A percentile compares a stretch with the other conserved stretches of the same genome.
These are phyloP conservation scores for Tuber aestivum DNA, from an alignment of 495 filamentous ascomycete species.

Conservation along the genomic window DNA sequence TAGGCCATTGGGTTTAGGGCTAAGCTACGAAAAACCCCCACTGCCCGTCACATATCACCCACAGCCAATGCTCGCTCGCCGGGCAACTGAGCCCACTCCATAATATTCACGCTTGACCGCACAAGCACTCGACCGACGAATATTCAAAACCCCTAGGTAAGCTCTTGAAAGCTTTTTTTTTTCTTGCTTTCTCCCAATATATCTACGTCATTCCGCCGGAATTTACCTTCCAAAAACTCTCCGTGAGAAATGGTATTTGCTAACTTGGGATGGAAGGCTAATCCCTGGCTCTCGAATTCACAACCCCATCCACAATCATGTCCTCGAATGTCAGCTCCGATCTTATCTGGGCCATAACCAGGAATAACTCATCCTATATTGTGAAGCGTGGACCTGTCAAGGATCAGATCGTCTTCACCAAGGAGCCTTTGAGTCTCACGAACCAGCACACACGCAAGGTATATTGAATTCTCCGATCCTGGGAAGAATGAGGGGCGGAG, in stretches of 20 bases:
- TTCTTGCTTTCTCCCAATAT: neutral
- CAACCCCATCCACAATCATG: constrained; percentile 10
- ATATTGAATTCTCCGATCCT: constrained; percentile 32
- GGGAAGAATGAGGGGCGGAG: neutral
- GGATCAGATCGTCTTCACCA: constrained; percentile 80
- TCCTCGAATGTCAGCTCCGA: constrained; percentile 37
- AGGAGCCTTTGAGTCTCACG: constrained; percentile 80
- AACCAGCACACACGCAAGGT: constrained; percentile 93
- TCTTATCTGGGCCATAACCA: constrained; percentile 37
- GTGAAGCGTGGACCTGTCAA: constrained; percentile 69
- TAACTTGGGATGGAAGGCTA: constrained; percentile 10
- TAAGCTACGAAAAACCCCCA: constrained; percentile 15
- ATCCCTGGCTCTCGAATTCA: neutral
- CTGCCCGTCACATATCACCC: constrained; percentile 29
- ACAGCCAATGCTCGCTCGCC: constrained; percentile 23
- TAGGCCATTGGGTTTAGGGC: constrained; percentile 14
- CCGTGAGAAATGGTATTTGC: neutral
- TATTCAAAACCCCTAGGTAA: neutral
- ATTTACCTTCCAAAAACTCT: constrained; percentile 4
- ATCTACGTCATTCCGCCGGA: neutral
- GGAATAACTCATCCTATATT: constrained; percentile 53
- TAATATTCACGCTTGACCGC: constrained; percentile 7
- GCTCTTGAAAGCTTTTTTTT: neutral
- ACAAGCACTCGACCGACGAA: constrained; percentile 11
- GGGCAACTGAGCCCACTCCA: constrained; percentile 7